Conservation (phyloP, 1,139 yeast genomes). For the Kurtzmaniella quercitrusa region DNA sequence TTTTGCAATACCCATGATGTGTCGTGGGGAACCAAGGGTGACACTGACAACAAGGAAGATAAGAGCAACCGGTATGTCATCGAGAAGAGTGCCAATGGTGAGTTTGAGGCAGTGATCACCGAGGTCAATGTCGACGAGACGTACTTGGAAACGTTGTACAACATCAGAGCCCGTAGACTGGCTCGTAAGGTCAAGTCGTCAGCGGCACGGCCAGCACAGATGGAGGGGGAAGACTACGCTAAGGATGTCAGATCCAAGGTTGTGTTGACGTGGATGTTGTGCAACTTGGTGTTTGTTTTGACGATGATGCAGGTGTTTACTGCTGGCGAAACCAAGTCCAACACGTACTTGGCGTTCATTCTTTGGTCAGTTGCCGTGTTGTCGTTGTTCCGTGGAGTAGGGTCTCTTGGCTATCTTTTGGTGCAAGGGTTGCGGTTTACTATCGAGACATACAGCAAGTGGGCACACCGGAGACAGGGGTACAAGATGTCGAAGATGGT, state of each 20-base stretch:
- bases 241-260: slow-evolving; percentile 92
- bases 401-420: slow-evolving; percentile 64
- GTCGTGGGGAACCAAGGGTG: slow-evolving; percentile 97
- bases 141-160: slow-evolving; percentile 71
- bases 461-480: slow-evolving; percentile 39
- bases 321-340: slow-evolving; percentile 52
- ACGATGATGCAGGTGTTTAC: slow-evolving; percentile 78
- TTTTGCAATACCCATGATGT: slow-evolving; percentile 95
- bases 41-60: slow-evolving; percentile 63
- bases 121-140: slow-evolving; percentile 88
- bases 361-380: slow-evolving; percentile 88
- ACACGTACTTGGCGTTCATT: slow-evolving; percentile 76
- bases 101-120: slow-evolving; percentile 85
- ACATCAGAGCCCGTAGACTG: slow-evolving; percentile 70
- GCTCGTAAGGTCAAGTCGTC: slow-evolving; percentile 49
- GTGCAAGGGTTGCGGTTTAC: slow-evolving; percentile 36
- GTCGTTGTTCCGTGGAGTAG: slow-evolving; percentile 74
- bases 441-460: slow-evolving; percentile 40
- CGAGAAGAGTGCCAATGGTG: slow-evolving; percentile 50
- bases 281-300: slow-evolving; percentile 77
- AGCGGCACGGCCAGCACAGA: slow-evolving; percentile 31
- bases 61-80: slow-evolving; percentile 40
- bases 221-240: slow-evolving; percentile 83
- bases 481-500: slow-evolving; percentile 33
- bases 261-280: slow-evolving; percentile 85